A percentile compares a stretch with the other conserved stretches of the same genome.
Conservation (phyloP, 2,329 filamentous ascomycete species). For the Colletotrichum tanaceti region DNA sequence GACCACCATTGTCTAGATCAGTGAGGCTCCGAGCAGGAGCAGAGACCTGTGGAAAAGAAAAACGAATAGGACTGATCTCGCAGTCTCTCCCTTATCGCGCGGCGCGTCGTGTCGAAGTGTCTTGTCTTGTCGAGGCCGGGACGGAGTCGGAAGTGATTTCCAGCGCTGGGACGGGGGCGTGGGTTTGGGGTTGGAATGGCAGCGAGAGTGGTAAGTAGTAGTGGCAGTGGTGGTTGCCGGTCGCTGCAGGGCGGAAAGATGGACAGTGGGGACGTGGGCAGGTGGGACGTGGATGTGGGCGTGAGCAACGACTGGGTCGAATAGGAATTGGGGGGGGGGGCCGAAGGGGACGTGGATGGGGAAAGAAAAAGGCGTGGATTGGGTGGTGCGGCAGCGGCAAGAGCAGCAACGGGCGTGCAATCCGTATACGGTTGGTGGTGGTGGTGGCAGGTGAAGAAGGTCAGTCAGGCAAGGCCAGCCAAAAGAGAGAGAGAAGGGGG, state of each 20-base stretch:
- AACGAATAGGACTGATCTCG: constrained; percentile 33
- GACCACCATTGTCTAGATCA: constrained; percentile 67
- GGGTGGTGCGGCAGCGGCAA: constrained; percentile 1
- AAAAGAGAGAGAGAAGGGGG: too few relatives aligned
- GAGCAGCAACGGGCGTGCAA: not conserved
- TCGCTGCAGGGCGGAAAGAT: constrained; percentile 41
- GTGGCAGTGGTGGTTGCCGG: constrained; percentile 35
- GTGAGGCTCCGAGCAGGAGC: constrained; percentile 54
- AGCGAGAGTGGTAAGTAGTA: constrained; percentile 35
- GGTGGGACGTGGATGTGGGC: constrained; percentile 5
- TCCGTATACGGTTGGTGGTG: constrained; percentile 2
- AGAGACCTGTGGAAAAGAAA: constrained; percentile 42
- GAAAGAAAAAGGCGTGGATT: constrained; percentile 28
- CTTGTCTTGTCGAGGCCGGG: constrained; percentile 41
- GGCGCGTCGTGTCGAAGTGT: constrained; percentile 43
- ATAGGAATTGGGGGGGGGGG: constrained; percentile 36
- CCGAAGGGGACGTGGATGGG: constrained; percentile 6
- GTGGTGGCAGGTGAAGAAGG: constrained; percentile 15
- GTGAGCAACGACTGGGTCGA: constrained; percentile 19
- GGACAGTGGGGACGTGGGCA: constrained; percentile 31
- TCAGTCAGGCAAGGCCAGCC: too few relatives aligned
- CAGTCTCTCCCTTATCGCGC: constrained; percentile 43
- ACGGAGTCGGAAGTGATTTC: constrained; percentile 37
- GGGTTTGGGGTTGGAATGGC: constrained; percentile 30
- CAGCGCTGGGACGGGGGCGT: constrained; percentile 23